Base-by-base conservation (phyloP, 1,284 basidiomycete genomes). In the Irpex lacteus region DNA sequence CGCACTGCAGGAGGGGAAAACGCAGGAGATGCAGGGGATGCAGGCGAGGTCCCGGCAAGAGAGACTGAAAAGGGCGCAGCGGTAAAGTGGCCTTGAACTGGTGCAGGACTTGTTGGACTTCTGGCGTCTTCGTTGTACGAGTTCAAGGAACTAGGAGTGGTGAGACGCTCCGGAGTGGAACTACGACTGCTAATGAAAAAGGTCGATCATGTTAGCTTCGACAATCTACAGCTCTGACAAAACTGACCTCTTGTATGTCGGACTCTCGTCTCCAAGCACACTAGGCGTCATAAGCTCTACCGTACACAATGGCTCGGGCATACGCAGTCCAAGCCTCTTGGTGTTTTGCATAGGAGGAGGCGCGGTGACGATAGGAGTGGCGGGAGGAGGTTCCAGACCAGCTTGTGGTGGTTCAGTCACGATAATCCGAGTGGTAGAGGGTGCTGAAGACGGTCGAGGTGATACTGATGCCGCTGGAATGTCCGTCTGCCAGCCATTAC, bases 151-250 rank as follows among this genome's bases (percentile, higher is more conserved):
- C 60, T 63, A 19, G 62, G 65, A 32, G 56, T 60, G 9, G 47
- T 58, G 6, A 66, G 18, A 4, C 59, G 59, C 44, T 66, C 65
- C 15, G 65, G 62, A 3, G 65, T 66, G n/a, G 65, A 63, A 8
- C 32, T 19, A 13, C 37, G 50, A 53, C 57, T 63, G 32, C 36
- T n/a, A 5, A 7, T 26, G 36, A 15, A 3, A 56, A 18, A 21
- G 34, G 15, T 18, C n/a, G 7, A 8, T 21, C 8, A 26, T 21
- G 7, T 50, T 44, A 44, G 56, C 15, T 26, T 40, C 21, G 15
- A 56, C 9, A 11, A 15, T 15, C 15, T 44, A 44, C 3, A 44
- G 36, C 15, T 11, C 26, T 18, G 26, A 13, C 19, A 56, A 11
- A 47, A n/a, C 26, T 44, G 4, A 65, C 61, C 64, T 65, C 21